These are phyloP conservation scores for Colletotrichum aenigma DNA, from an alignment of 2,329 filamentous ascomycete species.

Conservation along the genomic window DNA sequence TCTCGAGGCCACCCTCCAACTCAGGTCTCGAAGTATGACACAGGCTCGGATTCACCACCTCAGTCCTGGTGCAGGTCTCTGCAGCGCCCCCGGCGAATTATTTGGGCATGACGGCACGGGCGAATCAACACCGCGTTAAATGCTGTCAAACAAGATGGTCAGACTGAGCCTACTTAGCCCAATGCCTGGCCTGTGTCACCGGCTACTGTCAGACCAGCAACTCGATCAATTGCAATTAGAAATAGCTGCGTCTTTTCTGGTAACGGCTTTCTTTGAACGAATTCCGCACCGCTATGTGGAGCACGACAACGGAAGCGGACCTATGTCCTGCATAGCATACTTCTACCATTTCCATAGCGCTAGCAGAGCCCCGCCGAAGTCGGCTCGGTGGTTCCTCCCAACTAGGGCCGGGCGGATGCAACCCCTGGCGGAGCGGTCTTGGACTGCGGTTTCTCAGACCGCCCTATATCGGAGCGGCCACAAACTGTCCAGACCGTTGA, in stretches of 20 bases:
- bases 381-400: constrained; percentile 18
- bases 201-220: neutral
- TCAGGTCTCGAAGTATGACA: neutral
- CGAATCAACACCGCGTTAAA: neutral
- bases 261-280: neutral
- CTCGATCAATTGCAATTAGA: constrained; percentile 1
- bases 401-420: constrained; percentile 11
- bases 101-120: neutral
- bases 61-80: neutral
- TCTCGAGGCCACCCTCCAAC: constrained; percentile 5
- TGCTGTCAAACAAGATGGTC: neutral
- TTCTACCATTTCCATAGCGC: constrained; percentile 1
- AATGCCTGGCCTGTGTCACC: neutral
- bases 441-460: neutral
- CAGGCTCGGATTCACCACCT: neutral
- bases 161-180: neutral
- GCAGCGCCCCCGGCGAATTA: neutral
- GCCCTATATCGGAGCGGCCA: constrained; percentile 22
- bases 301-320: constrained; percentile 3
- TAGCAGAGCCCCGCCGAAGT: constrained; percentile 14
- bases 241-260: neutral
- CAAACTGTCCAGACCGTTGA: neutral
- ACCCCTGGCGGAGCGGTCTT: constrained; percentile 1
- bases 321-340: constrained; percentile 4
- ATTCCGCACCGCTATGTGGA: neutral